phyloP scores from a whole-genome alignment of 495 filamentous ascomycete genomes.

The Oidiodendron maius region DNA sequence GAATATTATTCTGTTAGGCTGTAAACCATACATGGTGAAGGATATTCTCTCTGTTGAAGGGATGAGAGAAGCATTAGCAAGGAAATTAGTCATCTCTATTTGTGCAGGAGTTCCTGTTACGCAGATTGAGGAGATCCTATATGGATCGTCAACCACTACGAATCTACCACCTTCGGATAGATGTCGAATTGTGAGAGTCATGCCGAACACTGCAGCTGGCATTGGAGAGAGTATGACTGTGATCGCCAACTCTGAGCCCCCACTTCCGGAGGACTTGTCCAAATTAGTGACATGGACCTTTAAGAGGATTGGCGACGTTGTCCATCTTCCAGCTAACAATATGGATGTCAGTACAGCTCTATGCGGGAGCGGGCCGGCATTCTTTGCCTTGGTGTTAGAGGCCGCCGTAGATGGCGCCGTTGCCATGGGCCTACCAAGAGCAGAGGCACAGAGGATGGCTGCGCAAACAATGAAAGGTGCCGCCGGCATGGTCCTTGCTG shows the following conservation, averaged over 20 bases:
- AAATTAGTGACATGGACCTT: constrained; percentile 74
- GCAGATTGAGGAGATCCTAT: constrained; percentile 57
- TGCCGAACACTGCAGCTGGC: constrained; percentile 70
- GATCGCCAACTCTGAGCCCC: constrained; percentile 53
- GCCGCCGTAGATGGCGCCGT: constrained; percentile 73
- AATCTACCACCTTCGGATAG: constrained; percentile 25
- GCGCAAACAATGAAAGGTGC: constrained; percentile 74
- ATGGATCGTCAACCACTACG: constrained; percentile 31
- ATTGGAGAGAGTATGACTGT: constrained; percentile 80
- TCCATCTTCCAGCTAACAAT: constrained; percentile 18
- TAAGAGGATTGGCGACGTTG: constrained; percentile 37
- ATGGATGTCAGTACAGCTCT: constrained; percentile 76
- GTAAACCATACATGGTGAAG: constrained; percentile 70
- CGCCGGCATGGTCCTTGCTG: constrained; percentile 64
- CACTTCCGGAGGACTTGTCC: constrained; percentile 42
- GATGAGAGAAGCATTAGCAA: constrained; percentile 61
- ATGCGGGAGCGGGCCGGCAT: constrained; percentile 74
- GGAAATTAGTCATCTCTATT: constrained; percentile 80
- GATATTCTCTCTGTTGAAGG: constrained; percentile 58
- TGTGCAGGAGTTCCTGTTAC: constrained; percentile 70
- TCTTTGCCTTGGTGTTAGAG: constrained; percentile 72
- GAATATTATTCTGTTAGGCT: constrained; percentile 54
- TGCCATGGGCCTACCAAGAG: constrained; percentile 72
- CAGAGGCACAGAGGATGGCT: constrained; percentile 73
- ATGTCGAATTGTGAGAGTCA: constrained; percentile 63